phyloP scores from a whole-genome alignment of 2,329 filamentous ascomycete species.

The Hypoxylon sp. region DNA sequence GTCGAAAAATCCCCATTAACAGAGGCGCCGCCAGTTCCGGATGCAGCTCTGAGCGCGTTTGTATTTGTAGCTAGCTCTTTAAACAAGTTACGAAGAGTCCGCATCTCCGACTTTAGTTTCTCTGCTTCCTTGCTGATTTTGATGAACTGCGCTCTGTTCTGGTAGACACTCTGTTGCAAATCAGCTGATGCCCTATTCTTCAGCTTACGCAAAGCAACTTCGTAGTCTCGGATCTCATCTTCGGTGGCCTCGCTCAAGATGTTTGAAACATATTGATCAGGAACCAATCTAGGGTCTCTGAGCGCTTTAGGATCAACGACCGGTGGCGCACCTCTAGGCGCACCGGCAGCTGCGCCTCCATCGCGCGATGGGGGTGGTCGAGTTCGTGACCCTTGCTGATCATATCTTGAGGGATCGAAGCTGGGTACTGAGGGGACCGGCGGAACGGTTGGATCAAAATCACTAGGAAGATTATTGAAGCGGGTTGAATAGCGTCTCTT shows the following conservation, averaged over 20 bases:
- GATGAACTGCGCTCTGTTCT: conserved; percentile 98
- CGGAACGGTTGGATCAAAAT: conserved; percentile 78
- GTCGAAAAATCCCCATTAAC: conserved; percentile 67
- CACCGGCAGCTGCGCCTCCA: conserved; percentile 61
- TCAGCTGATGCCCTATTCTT: conserved; percentile 85
- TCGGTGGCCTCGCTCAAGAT: conserved; percentile 89
- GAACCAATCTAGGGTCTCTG: conserved; percentile 81
- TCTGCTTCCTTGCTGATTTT: conserved; percentile 99
- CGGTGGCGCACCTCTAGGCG: conserved; percentile 68
- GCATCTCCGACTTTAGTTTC: conserved; percentile 97
- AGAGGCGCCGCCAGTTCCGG: conserved; percentile 66
- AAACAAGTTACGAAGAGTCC: conserved; percentile 89
- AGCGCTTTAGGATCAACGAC: conserved; percentile 83
- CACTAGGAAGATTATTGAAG: conserved; percentile 82
- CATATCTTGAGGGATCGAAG: conserved; percentile 68
- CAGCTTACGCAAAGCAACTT: conserved; percentile 80
- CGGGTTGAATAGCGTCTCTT: conserved; percentile 95
- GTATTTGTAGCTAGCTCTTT: conserved; percentile 89
- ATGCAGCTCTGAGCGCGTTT: conserved; percentile 73
- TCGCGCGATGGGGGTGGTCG: conserved; percentile 69
- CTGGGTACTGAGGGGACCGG: conserved; percentile 79
- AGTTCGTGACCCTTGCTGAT: conserved; percentile 59
- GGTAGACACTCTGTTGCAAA: conserved; percentile 94
- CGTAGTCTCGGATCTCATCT: conserved; percentile 86
- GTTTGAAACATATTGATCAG: conserved; percentile 83